Evolutionary conservation across 2,329 filamentous ascomycete genomes (phyloP).

Genomic region (Penicillium polonicum): DNA sequence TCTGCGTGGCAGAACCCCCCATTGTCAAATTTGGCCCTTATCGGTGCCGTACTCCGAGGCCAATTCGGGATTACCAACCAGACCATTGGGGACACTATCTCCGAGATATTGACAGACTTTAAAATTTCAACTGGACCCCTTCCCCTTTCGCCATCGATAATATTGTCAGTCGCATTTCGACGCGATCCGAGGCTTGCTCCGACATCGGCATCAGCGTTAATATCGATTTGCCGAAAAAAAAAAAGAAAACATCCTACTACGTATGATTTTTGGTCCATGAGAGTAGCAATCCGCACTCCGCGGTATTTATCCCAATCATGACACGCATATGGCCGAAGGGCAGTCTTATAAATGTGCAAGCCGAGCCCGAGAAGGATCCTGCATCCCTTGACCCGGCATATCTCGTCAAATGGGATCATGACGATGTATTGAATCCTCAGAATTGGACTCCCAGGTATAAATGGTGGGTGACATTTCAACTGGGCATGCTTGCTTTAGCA

Average conservation of each 20-base stretch:
- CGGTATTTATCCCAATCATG: neutral
- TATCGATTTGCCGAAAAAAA: neutral
- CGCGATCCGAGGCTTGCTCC: neutral
- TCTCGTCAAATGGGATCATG: slow-evolving; percentile 14
- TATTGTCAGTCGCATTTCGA: neutral
- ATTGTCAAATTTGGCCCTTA: no score
- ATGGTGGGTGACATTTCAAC: slow-evolving; percentile 49
- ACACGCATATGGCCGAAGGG: neutral
- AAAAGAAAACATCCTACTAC: neutral
- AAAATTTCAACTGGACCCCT: neutral
- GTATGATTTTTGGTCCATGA: neutral
- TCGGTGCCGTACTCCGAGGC: no score
- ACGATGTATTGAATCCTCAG: slow-evolving; percentile 43
- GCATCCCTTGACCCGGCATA: slow-evolving; percentile 9
- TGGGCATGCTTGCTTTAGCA: slow-evolving; percentile 52
- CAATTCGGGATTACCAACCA: neutral
- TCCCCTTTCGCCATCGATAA: neutral
- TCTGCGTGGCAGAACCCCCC: no score
- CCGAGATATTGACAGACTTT: neutral
- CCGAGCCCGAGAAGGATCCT: neutral
- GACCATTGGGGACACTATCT: neutral
- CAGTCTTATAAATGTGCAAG: neutral
- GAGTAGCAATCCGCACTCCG: neutral
- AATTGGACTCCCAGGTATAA: slow-evolving; percentile 49
- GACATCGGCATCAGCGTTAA: neutral